These are phyloP conservation scores for Clonostachys rosea DNA, from an alignment of 2,329 filamentous ascomycete species.

Conservation along the genomic window DNA sequence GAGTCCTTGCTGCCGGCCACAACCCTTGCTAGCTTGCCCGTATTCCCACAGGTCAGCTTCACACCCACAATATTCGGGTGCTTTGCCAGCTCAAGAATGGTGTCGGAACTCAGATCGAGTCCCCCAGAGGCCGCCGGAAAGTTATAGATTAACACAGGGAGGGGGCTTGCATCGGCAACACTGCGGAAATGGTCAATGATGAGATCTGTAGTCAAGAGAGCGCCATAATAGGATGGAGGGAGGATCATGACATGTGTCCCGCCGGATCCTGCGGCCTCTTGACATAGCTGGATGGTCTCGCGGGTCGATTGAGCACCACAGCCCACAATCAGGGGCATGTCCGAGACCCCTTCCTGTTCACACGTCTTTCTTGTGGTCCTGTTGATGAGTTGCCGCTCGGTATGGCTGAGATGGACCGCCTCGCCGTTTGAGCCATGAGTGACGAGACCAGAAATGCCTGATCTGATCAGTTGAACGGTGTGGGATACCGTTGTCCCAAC, in stretches of 20 bases:
- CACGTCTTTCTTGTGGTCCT: constrained; percentile 56
- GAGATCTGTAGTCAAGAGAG: constrained; percentile 50
- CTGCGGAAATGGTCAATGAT: constrained; percentile 58
- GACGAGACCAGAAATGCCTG: constrained; percentile 63
- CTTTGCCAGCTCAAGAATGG: constrained; percentile 45
- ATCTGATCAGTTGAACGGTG: constrained; percentile 54
- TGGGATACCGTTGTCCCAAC: constrained; percentile 42
- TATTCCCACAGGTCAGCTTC: constrained; percentile 62
- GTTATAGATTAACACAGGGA: constrained; percentile 61
- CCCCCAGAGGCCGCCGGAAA: constrained; percentile 54
- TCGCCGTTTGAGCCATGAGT: constrained; percentile 72
- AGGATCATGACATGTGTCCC: constrained; percentile 65
- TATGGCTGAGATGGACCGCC: constrained; percentile 62
- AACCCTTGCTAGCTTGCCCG: constrained; percentile 50
- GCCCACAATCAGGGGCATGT: constrained; percentile 63
- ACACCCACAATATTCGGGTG: constrained; percentile 56
- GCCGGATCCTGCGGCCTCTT: constrained; percentile 58
- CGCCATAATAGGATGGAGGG: constrained; percentile 65
- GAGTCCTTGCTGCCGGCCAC: constrained; percentile 33
- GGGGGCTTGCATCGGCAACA: constrained; percentile 51
- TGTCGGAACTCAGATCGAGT: constrained; percentile 53
- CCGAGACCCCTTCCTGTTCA: constrained; percentile 46
- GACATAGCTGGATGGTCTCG: constrained; percentile 62
- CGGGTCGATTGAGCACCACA: constrained; percentile 64
- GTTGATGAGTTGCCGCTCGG: constrained; percentile 62